Conservation (phyloP, 2,329 filamentous ascomycete genomes). For the Trichophyton schoenleinii region DNA sequence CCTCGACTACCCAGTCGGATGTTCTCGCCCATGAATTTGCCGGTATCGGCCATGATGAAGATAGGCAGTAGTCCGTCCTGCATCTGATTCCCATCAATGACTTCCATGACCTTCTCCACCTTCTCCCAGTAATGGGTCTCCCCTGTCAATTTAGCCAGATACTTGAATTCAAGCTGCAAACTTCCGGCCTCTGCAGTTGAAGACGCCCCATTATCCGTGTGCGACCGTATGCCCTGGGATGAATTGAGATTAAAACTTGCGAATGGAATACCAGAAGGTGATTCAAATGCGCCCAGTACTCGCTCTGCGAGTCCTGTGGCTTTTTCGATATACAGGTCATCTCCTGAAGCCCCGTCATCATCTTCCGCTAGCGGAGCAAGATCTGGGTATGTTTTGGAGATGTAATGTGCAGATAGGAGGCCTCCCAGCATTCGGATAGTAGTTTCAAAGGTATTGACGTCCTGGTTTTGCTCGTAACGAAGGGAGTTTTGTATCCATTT, state of each 20-base stretch:
- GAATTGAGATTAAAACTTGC: conserved; percentile 81
- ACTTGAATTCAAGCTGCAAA: conserved; percentile 92
- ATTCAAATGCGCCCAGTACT: conserved; percentile 76
- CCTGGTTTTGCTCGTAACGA: conserved; percentile 81
- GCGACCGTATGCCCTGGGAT: conserved; percentile 62
- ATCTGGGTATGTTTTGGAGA: conserved; percentile 72
- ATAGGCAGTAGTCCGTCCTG: conserved; percentile 82
- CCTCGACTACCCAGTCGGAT: conserved; percentile 87
- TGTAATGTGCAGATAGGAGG: conserved; percentile 81
- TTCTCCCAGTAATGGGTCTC: conserved; percentile 87
- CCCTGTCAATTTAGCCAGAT: conserved; percentile 84
- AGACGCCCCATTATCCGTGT: conserved; percentile 73
- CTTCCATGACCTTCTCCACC: conserved; percentile 80
- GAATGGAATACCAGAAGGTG: conserved; percentile 71
- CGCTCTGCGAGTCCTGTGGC: conserved; percentile 85
- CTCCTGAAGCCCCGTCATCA: conserved; percentile 58
- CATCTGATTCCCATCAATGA: conserved; percentile 69
- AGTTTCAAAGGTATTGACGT: conserved; percentile 95
- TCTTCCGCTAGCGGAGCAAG: conserved; percentile 62
- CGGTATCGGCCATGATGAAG: conserved; percentile 68
- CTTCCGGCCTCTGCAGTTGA: conserved; percentile 90
- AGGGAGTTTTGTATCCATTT: conserved; percentile 76
- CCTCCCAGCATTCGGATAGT: conserved; percentile 96
- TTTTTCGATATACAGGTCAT: conserved; percentile 92
- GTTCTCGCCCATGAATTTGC: conserved; percentile 68